A percentile compares a stretch with the other conserved stretches of the same genome.
phyloP scores from a whole-genome alignment of 2,329 filamentous ascomycete species.

The Xylariales sp. region DNA sequence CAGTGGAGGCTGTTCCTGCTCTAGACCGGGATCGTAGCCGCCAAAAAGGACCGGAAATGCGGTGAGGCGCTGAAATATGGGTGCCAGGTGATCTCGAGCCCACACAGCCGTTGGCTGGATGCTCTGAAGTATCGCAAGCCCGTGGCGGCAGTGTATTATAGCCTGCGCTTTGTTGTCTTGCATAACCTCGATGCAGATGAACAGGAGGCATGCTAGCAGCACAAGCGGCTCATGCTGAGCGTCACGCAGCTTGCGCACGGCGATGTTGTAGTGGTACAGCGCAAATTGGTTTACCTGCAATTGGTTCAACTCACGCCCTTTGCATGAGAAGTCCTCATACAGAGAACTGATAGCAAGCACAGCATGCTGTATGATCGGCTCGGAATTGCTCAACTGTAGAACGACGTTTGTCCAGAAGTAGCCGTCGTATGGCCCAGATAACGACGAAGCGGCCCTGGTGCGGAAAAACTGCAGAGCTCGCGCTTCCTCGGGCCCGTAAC shows the following conservation, averaged over 20 bases:
- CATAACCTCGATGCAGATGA: slow-evolving; percentile 39
- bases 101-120: slow-evolving; percentile 19
- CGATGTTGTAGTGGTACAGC: slow-evolving; percentile 35
- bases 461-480: slow-evolving; percentile 33
- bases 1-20: no score
- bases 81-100: slow-evolving; percentile 25
- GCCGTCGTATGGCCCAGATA: slow-evolving; percentile 29
- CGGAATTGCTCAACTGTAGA: slow-evolving; percentile 29
- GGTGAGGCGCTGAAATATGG: slow-evolving; percentile 32
- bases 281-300: slow-evolving; percentile 24
- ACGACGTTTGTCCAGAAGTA: slow-evolving; percentile 38
- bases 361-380: slow-evolving; percentile 32
- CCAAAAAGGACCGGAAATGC: slow-evolving; percentile 35
- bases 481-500: slow-evolving; percentile 20
- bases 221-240: slow-evolving; percentile 28
- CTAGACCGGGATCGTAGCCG: no score
- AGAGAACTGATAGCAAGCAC: slow-evolving; percentile 34
- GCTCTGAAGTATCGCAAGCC: slow-evolving; percentile 29
- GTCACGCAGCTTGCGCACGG: slow-evolving; percentile 28
- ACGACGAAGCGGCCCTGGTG: slow-evolving; percentile 27
- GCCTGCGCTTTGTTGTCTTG: slow-evolving; percentile 30
- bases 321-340: slow-evolving; percentile 21
- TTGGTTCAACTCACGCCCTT: neutral
- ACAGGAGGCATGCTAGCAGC: slow-evolving; percentile 34
- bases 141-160: slow-evolving; percentile 32